Conservation (phyloP, 306 rosid species). For the Glycine latifolia region DNA sequence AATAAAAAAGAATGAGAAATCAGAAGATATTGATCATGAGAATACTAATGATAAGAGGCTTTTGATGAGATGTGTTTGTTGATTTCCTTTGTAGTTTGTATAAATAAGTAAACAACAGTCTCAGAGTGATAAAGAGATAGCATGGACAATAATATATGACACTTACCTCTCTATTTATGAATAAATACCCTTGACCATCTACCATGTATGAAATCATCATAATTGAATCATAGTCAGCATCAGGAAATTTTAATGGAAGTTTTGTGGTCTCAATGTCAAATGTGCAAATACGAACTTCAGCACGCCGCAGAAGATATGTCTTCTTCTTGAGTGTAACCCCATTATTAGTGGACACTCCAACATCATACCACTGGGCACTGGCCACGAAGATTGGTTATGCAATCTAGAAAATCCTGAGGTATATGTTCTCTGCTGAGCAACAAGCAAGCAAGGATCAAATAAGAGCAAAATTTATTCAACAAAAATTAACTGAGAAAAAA, state of each 20-base stretch:
- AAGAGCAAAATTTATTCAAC: slow-evolving; percentile 18
- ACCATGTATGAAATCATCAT: slow-evolving; percentile 99
- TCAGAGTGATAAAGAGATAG: slow-evolving; percentile 15
- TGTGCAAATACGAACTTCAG: slow-evolving; percentile 98
- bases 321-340: slow-evolving; percentile 83
- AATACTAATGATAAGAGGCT: slow-evolving; percentile 10
- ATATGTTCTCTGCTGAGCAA: slow-evolving; percentile 81
- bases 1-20: slow-evolving; percentile 24
- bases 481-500: slow-evolving; percentile 2
- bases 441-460: slow-evolving; percentile 47
- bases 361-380: too few species aligned
- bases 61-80: slow-evolving; percentile 28
- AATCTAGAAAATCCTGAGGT: slow-evolving; percentile 87
- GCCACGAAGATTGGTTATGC: slow-evolving; percentile 87
- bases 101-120: too few species aligned
- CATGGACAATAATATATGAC: slow-evolving; percentile 34
- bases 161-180: slow-evolving; percentile 93
- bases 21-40: slow-evolving; percentile 31
- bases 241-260: slow-evolving; percentile 93
- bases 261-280: slow-evolving; percentile 98
- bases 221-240: slow-evolving; percentile 84
- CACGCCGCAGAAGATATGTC: slow-evolving; percentile 96
- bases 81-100: background rate
- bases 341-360: slow-evolving; percentile 37
- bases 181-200: slow-evolving; percentile 90